phyloP scores from a whole-genome alignment of 257 asterid genomes.

The Fraxinus pennsylvanica region DNA sequence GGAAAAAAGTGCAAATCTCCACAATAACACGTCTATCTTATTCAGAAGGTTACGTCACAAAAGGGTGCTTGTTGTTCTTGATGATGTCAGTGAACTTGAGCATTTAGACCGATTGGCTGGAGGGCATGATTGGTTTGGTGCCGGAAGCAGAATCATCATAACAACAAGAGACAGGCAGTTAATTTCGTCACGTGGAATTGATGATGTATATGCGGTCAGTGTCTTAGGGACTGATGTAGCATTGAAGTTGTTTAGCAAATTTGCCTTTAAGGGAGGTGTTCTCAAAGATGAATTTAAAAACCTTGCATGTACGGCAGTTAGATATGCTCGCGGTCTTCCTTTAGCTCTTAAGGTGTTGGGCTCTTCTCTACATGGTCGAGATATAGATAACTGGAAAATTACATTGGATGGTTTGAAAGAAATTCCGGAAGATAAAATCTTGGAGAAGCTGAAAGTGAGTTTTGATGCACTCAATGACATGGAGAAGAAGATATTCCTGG shows the following conservation, averaged over 20 bases:
- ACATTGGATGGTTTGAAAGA: neutral
- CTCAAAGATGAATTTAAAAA: neutral
- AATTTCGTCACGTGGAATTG: neutral
- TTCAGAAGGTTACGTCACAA: conserved; percentile 19
- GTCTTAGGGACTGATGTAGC: neutral
- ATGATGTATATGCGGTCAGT: neutral
- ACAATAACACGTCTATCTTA: neutral
- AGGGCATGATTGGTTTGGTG: conserved; percentile 1
- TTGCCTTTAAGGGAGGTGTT: neutral
- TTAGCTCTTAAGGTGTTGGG: conserved; percentile 14
- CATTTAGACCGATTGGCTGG: conserved; percentile 8
- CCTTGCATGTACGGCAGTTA: neutral
- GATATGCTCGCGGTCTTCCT: conserved; percentile 5
- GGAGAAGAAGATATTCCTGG: conserved; percentile 17
- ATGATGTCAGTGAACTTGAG: neutral
- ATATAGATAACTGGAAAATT: neutral
- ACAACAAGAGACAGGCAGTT: conserved; percentile 9
- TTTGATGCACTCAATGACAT: neutral
- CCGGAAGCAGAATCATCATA: conserved; percentile 21
- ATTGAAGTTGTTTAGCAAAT: neutral
- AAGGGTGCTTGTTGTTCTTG: conserved; percentile 19
- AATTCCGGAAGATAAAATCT: conserved; percentile 3
- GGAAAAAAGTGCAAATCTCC: conserved; percentile 17
- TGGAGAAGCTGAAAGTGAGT: neutral
- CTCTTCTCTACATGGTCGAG: neutral